Evolutionary conservation across 805 yeast species (phyloP).

Genomic region (Saturnispora galanensis): DNA sequence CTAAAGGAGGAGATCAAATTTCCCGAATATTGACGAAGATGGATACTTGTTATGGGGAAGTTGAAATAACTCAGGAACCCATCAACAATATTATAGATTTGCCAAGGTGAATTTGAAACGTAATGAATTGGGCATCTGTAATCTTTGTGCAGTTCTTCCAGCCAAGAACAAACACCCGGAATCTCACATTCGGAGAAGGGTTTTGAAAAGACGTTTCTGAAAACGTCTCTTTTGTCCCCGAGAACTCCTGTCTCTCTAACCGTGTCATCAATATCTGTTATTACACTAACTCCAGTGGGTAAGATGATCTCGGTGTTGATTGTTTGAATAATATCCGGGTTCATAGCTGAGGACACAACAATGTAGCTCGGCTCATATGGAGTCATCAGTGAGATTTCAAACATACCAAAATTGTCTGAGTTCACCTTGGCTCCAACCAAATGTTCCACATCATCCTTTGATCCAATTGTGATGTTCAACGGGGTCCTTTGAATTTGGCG

Average conservation of each 20-base stretch:
- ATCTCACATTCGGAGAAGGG: conserved; percentile 60
- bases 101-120: conserved; percentile 95
- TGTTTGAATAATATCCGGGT: conserved; percentile 38
- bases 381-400: conserved; percentile 42
- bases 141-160: conserved; percentile 35
- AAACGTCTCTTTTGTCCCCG: conserved; percentile 75
- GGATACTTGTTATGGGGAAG: conserved; percentile 75
- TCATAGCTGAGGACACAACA: conserved; percentile 38
- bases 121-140: conserved; percentile 59
- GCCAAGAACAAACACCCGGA: conserved; percentile 70
- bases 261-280: conserved; percentile 93
- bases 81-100: conserved; percentile 52
- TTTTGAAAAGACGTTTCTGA: conserved; percentile 66
- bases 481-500: conserved; percentile 52
- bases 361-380: conserved; percentile 52
- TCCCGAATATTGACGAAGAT: conserved; percentile 81
- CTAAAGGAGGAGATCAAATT: conserved; percentile 69
- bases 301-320: conserved; percentile 35
- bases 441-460: conserved; percentile 30
- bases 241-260: conserved; percentile 83
- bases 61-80: conserved; percentile 45
- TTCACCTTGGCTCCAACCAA: conserved; percentile 25
- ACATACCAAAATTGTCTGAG: conserved; percentile 64
- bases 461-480: conserved; percentile 45
- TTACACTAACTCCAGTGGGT: conserved; percentile 52